Conservation (phyloP, 495 filamentous ascomycete genomes). For the Penicillium longicatenatum region DNA sequence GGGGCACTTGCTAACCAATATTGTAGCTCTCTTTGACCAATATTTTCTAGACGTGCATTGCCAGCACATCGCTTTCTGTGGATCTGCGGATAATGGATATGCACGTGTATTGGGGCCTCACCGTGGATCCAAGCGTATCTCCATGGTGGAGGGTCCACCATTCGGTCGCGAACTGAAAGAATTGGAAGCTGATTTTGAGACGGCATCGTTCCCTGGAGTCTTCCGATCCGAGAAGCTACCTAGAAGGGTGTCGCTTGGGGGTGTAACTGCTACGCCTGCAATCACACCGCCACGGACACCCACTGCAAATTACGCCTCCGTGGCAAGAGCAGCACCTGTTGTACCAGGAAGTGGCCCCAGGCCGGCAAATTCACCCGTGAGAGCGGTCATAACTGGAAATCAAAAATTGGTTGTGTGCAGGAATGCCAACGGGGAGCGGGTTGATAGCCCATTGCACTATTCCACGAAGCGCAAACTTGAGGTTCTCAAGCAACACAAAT, state of each 20-base stretch:
- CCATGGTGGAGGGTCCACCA: conserved; percentile 29
- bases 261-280: neutral
- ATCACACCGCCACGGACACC: conserved; percentile 16
- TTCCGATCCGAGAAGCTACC: conserved; percentile 28
- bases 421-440: conserved; percentile 25
- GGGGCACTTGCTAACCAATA: neutral
- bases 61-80: conserved; percentile 30
- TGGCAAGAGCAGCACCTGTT: conserved; percentile 10
- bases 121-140: conserved; percentile 22
- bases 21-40: conserved; percentile 25
- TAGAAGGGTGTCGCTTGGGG: conserved; percentile 18
- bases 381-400: neutral
- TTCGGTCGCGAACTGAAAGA: conserved; percentile 29
- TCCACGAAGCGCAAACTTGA: conserved; percentile 21
- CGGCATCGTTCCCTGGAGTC: conserved; percentile 23
- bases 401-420: conserved; percentile 11
- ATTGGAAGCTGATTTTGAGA: conserved; percentile 19
- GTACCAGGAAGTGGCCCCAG: neutral
- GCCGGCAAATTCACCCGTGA: neutral
- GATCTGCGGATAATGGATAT: conserved; percentile 35
- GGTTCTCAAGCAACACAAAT: conserved; percentile 21
- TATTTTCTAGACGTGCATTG: conserved; percentile 29
- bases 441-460: conserved; percentile 21
- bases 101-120: conserved; percentile 28
- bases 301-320: conserved; percentile 25